Percentiles rank a stretch among this genome's conserved stretches.
Evolutionary conservation across 1,284 basidiomycete species (phyloP).

Genomic region (Paramarasmius palmivorus): DNA sequence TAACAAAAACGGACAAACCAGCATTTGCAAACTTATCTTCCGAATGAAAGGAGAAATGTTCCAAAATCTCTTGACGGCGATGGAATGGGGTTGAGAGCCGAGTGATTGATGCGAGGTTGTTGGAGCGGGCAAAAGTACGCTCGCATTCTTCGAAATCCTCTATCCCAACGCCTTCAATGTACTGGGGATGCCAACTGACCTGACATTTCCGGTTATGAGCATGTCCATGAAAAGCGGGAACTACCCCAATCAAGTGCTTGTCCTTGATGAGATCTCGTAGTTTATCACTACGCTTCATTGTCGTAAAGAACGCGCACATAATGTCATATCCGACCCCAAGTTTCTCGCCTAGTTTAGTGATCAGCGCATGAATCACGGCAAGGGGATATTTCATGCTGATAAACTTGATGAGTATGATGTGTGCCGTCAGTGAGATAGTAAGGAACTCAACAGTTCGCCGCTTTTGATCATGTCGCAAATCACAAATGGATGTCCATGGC

Average conservation of each 20-base stretch:
- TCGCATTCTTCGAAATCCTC: slow-evolving; percentile 36
- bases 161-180: slow-evolving; percentile 29
- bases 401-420: too few species aligned
- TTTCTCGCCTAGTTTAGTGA: neutral
- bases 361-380: neutral
- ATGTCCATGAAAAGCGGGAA: slow-evolving; percentile 31
- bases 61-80: slow-evolving; percentile 24
- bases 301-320: slow-evolving; percentile 1
- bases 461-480: slow-evolving; percentile 34
- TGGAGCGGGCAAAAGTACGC: slow-evolving; percentile 31
- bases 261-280: slow-evolving; percentile 22
- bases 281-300: neutral
- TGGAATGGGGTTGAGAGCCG: slow-evolving; percentile 26
- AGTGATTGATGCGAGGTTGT: slow-evolving; percentile 25
- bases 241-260: slow-evolving; percentile 18
- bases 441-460: slow-evolving; percentile 29
- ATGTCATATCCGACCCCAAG: slow-evolving; percentile 5
- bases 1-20: slow-evolving; percentile 3
- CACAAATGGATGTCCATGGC: slow-evolving; percentile 32
- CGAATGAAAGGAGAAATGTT: slow-evolving; percentile 20
- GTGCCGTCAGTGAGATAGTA: neutral
- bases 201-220: slow-evolving; percentile 35
- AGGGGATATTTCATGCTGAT: slow-evolving; percentile 9
- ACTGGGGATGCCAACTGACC: slow-evolving; percentile 27
- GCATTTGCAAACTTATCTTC: slow-evolving; percentile 20